These are phyloP conservation scores for Xerocomus potaroensis DNA, from an alignment of 768 basidiomycete genomes.

Conservation along the genomic window DNA sequence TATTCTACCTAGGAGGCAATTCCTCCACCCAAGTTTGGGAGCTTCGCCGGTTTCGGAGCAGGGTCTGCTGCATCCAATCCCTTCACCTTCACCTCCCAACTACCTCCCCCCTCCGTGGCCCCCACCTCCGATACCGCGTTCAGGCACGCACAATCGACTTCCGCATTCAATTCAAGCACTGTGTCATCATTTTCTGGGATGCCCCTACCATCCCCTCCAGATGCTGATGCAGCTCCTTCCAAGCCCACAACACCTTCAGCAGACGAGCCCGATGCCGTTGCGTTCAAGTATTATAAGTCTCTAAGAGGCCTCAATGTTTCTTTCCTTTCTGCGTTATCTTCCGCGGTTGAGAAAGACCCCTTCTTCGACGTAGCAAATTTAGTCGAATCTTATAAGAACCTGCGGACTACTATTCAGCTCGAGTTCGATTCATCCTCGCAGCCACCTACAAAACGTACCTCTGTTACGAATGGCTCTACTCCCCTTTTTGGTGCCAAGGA, in stretches of 20 bases:
- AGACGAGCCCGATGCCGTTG: slow-evolving; percentile 29
- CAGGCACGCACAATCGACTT: slow-evolving; percentile 10
- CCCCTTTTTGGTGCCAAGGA: slow-evolving; percentile 11
- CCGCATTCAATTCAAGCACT: too few species aligned
- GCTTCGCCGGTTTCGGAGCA: slow-evolving; percentile 52
- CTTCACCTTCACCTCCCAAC: slow-evolving; percentile 39
- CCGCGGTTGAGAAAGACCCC: slow-evolving; percentile 62
- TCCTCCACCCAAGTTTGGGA: slow-evolving; percentile 43
- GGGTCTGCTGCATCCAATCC: slow-evolving; percentile 27
- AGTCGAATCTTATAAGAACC: slow-evolving; percentile 54
- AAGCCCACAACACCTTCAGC: slow-evolving; percentile 16
- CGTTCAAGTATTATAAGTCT: slow-evolving; percentile 58
- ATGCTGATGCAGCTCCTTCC: slow-evolving; percentile 26
- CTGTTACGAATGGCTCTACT: slow-evolving; percentile 8
- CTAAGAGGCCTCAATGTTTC: slow-evolving; percentile 75
- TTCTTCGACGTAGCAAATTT: slow-evolving; percentile 59
- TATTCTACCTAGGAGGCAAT: slow-evolving; percentile 17
- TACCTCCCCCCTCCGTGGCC: slow-evolving; percentile 12
- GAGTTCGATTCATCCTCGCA: slow-evolving; percentile 44
- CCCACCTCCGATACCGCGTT: slow-evolving; percentile 7
- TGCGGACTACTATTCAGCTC: slow-evolving; percentile 52
- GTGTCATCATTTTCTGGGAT: slow-evolving; percentile 18
- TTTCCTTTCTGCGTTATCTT: slow-evolving; percentile 52
- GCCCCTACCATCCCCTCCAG: slow-evolving; percentile 9
- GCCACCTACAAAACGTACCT: slow-evolving; percentile 1